Base-by-base conservation (phyloP, 1,284 basidiomycete species). In the Cryptococcus sp. region DNA sequence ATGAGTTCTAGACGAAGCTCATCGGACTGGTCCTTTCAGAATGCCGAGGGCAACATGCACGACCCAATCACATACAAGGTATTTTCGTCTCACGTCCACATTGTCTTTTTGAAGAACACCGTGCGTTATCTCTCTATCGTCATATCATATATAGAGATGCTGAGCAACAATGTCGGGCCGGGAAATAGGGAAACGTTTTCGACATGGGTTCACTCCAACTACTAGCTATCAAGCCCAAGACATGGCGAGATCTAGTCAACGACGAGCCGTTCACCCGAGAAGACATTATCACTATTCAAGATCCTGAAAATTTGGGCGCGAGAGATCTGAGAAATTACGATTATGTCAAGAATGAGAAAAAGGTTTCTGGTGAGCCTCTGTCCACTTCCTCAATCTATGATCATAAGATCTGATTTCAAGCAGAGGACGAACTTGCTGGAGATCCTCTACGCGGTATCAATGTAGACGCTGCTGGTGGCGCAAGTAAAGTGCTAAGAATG, bases 21-120 rank as follows among this genome's bases (percentile, higher is more conserved):
- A 52, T 44, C 37, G 5, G 37, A 45, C 1, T 10, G 26, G 26
- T 29, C 3, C 5, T 34, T 10, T 23, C 46, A 77, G 74, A 79
- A 79, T 51, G 58, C 87, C 2, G 86, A 89, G 40, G 88, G 88
- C 39, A 88, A 91, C 73, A 85, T 89, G 19, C 87, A 93, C 73
- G 92, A 95, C 73, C 92, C 92, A 1, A 92, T 95, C 49, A 91
- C 90, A 2, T 94, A 93, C 83, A 94, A 93, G 73, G 88, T 89
- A 0, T 93, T 95, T 81, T 91, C 83, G 67, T 88, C 92, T 60
- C 91, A 94, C 70, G 91, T 91, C 1, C 89, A 94, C 74, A 89
- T 95, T 52, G 89, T 94, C 46, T 90, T 91, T 50, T 86, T 95
- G 63, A 88, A 89, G 25, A 89, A 86, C 3, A 94, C 92, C 0